Percentiles rank a stretch among this genome's conserved stretches.
Conservation (phyloP, 1,284 basidiomycete species). For the Takashimella koratensis region DNA sequence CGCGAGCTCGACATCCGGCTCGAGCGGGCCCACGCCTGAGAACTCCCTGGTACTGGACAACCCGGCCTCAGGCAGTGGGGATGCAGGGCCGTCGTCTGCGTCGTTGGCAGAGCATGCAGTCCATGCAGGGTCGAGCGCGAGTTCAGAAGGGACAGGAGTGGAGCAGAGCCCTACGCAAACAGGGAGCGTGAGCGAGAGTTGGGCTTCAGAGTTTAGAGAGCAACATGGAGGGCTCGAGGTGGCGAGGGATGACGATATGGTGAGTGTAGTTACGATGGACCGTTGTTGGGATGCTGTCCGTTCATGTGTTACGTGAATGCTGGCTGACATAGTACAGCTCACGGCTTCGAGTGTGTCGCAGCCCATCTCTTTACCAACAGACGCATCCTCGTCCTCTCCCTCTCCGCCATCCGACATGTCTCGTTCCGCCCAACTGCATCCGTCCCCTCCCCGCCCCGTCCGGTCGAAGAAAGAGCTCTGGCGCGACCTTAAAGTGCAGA, state of each 20-base stretch:
- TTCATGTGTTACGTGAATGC: no score
- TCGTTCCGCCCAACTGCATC: constrained; percentile 12
- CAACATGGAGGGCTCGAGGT: neutral
- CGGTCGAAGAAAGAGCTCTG: constrained; percentile 46
- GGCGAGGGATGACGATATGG: constrained; percentile 10
- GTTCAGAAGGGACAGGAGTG: neutral
- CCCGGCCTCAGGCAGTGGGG: no score
- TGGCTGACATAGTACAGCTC: constrained; percentile 27
- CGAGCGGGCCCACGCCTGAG: constrained; percentile 13
- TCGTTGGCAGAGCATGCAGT: no score
- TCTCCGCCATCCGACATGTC: constrained; percentile 34
- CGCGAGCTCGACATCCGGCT: neutral
- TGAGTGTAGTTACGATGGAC: neutral
- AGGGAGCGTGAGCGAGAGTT: constrained; percentile 19
- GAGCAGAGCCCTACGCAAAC: neutral
- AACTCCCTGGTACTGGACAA: constrained; percentile 24
- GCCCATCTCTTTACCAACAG: constrained; percentile 43
- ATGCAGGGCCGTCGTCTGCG: no score
- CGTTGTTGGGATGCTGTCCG: neutral
- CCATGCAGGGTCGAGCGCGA: neutral
- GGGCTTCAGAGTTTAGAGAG: constrained; percentile 33
- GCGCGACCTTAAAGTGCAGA: constrained; percentile 47
- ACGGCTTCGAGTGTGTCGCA: constrained; percentile 38
- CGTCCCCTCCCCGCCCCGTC: constrained; percentile 18
- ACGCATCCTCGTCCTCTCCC: constrained; percentile 32